phyloP scores from a whole-genome alignment of 495 filamentous ascomycete genomes.

The Neurospora hispaniola region DNA sequence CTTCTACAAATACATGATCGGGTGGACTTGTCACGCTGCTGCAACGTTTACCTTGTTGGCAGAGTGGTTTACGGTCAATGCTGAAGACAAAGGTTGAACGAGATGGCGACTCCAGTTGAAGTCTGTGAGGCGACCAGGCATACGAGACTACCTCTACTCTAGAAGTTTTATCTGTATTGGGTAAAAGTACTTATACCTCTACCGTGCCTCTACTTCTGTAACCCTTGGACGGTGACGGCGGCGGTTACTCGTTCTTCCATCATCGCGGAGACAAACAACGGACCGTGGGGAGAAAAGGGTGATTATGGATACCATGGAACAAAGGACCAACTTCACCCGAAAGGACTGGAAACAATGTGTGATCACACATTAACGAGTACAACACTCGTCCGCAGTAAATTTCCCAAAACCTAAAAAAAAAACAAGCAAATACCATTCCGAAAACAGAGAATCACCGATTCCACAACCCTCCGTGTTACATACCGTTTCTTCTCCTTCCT shows the following conservation, averaged over 20 bases:
- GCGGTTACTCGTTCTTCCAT: not conserved
- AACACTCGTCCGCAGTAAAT: not conserved
- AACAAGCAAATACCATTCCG: not conserved
- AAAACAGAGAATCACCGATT: not conserved
- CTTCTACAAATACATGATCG: not conserved
- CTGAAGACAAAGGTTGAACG: not conserved
- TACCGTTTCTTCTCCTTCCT: constrained; percentile 64
- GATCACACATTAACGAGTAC: not conserved
- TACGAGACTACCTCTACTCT: too few relatives aligned
- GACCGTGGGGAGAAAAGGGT: not conserved
- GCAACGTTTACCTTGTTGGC: not conserved
- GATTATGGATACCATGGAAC: not conserved
- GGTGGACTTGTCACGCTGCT: not conserved
- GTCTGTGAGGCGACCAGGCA: not conserved
- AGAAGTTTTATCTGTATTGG: too few relatives aligned
- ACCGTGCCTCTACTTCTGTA: too few relatives aligned
- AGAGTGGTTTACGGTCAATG: not conserved
- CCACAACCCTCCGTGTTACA: not conserved
- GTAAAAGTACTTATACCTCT: too few relatives aligned
- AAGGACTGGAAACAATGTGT: not conserved
- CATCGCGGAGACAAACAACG: not conserved
- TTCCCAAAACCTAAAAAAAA: not conserved
- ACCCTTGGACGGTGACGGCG: not conserved
- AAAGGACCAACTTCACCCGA: not conserved
- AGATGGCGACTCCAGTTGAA: not conserved